Percentiles rank a stretch among this genome's conserved stretches.
phyloP scores from a whole-genome alignment of 2,329 filamentous ascomycete species.

The Trichoderma koningiopsis region DNA sequence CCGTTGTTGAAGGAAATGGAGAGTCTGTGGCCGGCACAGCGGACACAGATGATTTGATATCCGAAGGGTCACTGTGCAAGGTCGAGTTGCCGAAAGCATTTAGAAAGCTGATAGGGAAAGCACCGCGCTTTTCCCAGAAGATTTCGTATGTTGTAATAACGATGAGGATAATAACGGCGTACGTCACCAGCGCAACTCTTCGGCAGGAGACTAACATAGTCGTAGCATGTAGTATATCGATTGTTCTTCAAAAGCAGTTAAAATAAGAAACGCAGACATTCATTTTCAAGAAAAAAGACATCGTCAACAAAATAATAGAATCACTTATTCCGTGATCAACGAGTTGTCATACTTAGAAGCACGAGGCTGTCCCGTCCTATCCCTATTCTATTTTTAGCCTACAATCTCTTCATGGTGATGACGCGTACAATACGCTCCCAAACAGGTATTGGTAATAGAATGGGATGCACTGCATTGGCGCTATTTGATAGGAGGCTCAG shows the following conservation, averaged over 20 bases:
- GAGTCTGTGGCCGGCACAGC: too few species aligned
- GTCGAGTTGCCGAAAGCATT: neutral
- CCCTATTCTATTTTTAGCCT: slow-evolving; percentile 1
- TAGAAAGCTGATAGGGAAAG: neutral
- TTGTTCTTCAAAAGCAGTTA: neutral
- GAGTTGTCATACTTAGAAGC: neutral
- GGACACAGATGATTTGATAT: neutral
- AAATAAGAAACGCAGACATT: neutral
- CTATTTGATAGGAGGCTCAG: neutral
- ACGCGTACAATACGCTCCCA: neutral
- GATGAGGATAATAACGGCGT: neutral
- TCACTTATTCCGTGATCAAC: neutral
- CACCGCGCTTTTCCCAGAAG: neutral
- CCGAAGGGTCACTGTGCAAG: neutral
- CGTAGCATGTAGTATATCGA: neutral
- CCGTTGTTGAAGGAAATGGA: neutral
- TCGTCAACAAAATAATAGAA: neutral
- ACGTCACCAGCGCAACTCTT: neutral
- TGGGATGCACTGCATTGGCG: neutral
- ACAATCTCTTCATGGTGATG: neutral
- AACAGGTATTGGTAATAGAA: neutral
- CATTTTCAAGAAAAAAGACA: neutral
- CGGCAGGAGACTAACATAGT: neutral
- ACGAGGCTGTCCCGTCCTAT: neutral
- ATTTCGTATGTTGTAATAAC: neutral